Base-by-base conservation (phyloP, 345 rosid species). In the Citrus glauca region DNA sequence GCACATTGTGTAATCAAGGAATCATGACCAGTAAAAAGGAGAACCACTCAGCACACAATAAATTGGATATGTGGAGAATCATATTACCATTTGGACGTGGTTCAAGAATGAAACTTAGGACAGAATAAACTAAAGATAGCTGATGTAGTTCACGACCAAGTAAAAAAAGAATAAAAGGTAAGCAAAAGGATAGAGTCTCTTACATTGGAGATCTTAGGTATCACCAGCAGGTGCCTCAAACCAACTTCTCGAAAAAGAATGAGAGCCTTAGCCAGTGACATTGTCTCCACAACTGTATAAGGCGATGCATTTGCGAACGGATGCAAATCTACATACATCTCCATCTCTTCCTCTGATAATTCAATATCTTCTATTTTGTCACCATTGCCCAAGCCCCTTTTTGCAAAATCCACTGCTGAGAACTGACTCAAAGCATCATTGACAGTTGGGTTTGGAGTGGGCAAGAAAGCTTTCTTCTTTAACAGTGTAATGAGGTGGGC, bases 301-400 rank as follows among this genome's bases (percentile, higher is more conserved):
- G 98, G 99, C 1, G 97, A 96, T 73, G 98, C 90, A 80, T 93
- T 92, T 67, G 97, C 87, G 77, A 96, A 96, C 8, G 98, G 97
- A 82, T 85, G 95, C 66, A 93, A 83, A 83, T 96, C 99, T 75
- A 92, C 61, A 78, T 84, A 93, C 99, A 96, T 90, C 74, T 87
- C 94, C 97, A 91, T 82, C 84, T 96, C 98, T 79, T 91, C 99
- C 53, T 85, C 88, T 9, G 82, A 92, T 75, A 93, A 73, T 71
- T 89, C 82, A 48, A 94, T 66, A 77, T 96, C 99, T 79, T 91
- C 94, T 71, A 96, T 85, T 60, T 25, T 82, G 69, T 85, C 90
- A 38, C 78, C 79, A 27, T 86, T 85, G 53, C 97, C 98, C 25
- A 88, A 90, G 40, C 95, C 93, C 82, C 84, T 89, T 91, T 94